A percentile compares a stretch with the other conserved stretches of the same genome.
Conservation (phyloP, 2,329 filamentous ascomycete genomes). For the Penicillium brevicompactum region DNA sequence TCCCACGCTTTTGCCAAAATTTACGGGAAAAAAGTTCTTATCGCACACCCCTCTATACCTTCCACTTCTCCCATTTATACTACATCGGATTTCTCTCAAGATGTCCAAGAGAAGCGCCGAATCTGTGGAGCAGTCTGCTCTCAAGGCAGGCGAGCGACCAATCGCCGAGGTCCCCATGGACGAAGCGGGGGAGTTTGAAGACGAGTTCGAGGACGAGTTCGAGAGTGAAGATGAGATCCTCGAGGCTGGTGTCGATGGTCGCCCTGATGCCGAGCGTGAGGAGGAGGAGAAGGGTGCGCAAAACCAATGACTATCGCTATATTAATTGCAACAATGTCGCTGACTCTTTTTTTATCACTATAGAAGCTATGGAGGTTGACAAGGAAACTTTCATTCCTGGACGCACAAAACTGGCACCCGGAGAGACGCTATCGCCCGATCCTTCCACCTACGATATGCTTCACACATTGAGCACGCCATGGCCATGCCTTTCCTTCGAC, state of each 20-base stretch:
- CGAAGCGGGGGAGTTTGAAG: constrained; percentile 65
- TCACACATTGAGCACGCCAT: constrained; percentile 88
- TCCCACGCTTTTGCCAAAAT: constrained; percentile 24
- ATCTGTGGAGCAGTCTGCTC: constrained; percentile 53
- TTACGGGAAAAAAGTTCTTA: constrained; percentile 36
- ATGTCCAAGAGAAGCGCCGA: constrained; percentile 66
- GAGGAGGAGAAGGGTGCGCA: constrained; percentile 73
- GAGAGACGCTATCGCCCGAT: constrained; percentile 89
- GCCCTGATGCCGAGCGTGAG: constrained; percentile 88
- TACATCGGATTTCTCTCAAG: constrained; percentile 16
- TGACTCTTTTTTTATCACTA: constrained; percentile 3
- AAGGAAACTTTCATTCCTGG: constrained; percentile 95
- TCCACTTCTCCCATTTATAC: constrained; percentile 11
- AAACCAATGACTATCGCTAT: background rate
- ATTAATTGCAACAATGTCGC: background rate
- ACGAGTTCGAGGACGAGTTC: constrained; percentile 93
- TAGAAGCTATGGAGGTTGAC: constrained; percentile 88
- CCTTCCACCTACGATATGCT: constrained; percentile 97
- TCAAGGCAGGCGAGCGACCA: constrained; percentile 65
- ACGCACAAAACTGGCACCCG: constrained; percentile 84
- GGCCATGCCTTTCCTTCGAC: constrained; percentile 97
- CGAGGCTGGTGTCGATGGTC: constrained; percentile 89
- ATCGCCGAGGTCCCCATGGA: constrained; percentile 52
- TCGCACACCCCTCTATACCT: constrained; percentile 15
- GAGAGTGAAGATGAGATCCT: constrained; percentile 92